Evolutionary conservation across 306 rosid species (phyloP).

Genomic region (Glycine tomentella): DNA sequence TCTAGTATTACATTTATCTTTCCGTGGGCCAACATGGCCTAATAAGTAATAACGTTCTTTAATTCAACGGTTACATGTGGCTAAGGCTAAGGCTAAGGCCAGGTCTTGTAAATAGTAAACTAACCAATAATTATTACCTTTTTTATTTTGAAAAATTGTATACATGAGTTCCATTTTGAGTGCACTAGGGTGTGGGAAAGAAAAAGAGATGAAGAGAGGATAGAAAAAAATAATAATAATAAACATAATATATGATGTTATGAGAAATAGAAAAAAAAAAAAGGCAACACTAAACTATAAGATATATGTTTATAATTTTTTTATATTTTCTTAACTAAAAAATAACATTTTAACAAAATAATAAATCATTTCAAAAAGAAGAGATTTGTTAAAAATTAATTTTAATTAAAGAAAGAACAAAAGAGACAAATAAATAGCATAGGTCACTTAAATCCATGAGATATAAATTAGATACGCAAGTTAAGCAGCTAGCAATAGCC

Average conservation of each 20-base stretch:
- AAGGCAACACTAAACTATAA: too few species aligned
- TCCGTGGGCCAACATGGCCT: too few species aligned
- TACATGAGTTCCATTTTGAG: too few species aligned
- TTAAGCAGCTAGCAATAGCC: neutral
- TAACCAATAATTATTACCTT: neutral
- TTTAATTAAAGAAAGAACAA: too few species aligned
- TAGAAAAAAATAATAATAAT: too few species aligned
- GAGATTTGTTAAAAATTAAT: neutral
- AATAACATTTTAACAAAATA: neutral
- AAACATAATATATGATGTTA: too few species aligned
- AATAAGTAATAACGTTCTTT: neutral
- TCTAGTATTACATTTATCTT: too few species aligned
- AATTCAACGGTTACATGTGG: neutral
- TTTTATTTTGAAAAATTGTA: neutral
- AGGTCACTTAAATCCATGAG: neutral
- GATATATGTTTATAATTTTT: too few species aligned
- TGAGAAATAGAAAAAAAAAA: too few species aligned
- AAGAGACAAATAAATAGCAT: neutral
- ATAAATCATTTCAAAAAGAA: neutral
- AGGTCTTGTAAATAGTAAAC: neutral
- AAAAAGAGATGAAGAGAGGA: too few species aligned
- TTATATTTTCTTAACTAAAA: too few species aligned
- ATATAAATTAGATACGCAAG: neutral
- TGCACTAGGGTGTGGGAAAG: neutral
- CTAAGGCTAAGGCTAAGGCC: too few species aligned